These are phyloP conservation scores for Paracamarosporium sp. DNA, from an alignment of 2,329 filamentous ascomycete genomes.

Conservation along the genomic window DNA sequence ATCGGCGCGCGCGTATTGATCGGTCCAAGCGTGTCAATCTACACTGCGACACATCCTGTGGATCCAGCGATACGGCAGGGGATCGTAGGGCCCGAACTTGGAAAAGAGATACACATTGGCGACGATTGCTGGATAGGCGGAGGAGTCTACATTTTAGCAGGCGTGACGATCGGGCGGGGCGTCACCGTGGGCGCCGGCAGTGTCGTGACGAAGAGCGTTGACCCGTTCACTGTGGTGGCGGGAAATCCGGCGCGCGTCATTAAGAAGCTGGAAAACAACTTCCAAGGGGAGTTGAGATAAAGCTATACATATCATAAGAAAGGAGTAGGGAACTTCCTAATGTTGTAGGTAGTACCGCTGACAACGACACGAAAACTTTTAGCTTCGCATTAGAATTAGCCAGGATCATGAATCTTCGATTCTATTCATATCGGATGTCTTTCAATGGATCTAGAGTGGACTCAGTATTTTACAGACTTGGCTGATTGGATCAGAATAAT, in stretches of 20 bases:
- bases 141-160: conserved; percentile 42
- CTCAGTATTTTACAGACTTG: too few species aligned
- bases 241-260: conserved; percentile 64
- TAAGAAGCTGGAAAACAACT: conserved; percentile 10
- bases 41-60: conserved; percentile 4
- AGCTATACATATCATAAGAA: too few species aligned
- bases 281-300: neutral
- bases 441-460: too few species aligned
- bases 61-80: conserved; percentile 5
- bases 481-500: too few species aligned
- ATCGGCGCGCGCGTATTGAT: conserved; percentile 11
- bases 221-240: conserved; percentile 45
- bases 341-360: too few species aligned
- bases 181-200: conserved; percentile 50
- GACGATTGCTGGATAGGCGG: conserved; percentile 22
- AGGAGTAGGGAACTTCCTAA: too few species aligned
- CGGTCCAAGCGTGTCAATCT: conserved; percentile 4
- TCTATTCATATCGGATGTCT: too few species aligned
- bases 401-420: too few species aligned
- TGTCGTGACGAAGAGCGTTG: conserved; percentile 50
- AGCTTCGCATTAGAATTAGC: too few species aligned
- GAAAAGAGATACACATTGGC: conserved; percentile 42
- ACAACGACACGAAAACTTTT: too few species aligned
- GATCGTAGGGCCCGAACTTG: neutral
- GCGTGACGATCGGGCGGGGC: conserved; percentile 51